phyloP scores from a whole-genome alignment of 2,329 filamentous ascomycete genomes.

The Hypoxylon sp. region DNA sequence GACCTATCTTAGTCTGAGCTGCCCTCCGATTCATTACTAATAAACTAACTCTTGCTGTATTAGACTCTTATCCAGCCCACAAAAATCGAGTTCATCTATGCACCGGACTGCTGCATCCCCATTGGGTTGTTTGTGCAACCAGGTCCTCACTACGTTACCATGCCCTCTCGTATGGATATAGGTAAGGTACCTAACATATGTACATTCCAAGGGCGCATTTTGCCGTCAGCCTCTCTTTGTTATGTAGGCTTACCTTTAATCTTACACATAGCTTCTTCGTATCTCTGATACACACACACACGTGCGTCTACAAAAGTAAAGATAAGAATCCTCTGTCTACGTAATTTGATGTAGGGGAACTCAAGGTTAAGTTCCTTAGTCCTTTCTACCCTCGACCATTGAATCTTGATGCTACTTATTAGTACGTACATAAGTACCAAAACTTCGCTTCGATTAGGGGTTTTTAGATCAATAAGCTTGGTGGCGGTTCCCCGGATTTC shows the following conservation, averaged over 20 bases:
- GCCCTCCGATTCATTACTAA: conserved; percentile 42
- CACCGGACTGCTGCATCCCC: conserved; percentile 21
- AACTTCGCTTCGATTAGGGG: conserved; percentile 33
- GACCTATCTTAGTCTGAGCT: conserved; percentile 36
- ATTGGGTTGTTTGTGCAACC: conserved; percentile 33
- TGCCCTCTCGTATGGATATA: conserved; percentile 6
- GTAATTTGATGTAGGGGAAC: conserved; percentile 12
- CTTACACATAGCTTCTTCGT: conserved; percentile 27
- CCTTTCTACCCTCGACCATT: conserved; percentile 10
- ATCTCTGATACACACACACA: conserved; percentile 17
- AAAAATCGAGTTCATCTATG: conserved; percentile 29
- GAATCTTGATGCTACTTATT: conserved; percentile 18
- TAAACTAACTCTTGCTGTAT: conserved; percentile 35
- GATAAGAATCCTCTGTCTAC: conserved; percentile 36
- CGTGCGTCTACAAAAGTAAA: conserved; percentile 31
- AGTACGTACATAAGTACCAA: conserved; percentile 31
- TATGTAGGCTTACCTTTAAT: conserved; percentile 30
- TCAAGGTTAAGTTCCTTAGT: conserved; percentile 7
- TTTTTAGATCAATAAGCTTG: conserved; percentile 29
- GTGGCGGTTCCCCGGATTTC: conserved; percentile 47
- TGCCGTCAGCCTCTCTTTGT: conserved; percentile 37
- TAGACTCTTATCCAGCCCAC: conserved; percentile 23
- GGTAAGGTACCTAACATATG: conserved; percentile 3
- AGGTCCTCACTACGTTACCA: conserved; percentile 7
- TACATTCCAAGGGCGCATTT: conserved; percentile 18